Evolutionary conservation across 768 basidiomycete genomes (phyloP).

Genomic region (Mycena rosella): DNA sequence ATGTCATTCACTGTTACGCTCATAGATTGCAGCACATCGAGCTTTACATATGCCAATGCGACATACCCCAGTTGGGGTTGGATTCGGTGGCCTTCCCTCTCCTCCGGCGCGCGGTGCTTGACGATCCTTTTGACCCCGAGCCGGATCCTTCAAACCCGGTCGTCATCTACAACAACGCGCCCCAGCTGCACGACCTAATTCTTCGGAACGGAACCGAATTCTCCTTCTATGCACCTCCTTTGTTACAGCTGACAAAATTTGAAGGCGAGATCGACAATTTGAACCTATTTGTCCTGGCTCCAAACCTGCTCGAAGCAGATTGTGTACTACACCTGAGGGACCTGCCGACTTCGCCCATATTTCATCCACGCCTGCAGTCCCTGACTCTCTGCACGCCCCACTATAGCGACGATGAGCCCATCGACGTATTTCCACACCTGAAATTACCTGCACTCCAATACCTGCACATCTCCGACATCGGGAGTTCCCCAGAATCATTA

Average conservation of each 20-base stretch:
- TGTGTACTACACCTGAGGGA: background rate
- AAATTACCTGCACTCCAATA: no score
- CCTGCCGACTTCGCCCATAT: background rate
- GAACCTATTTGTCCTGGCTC: background rate
- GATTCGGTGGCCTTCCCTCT: background rate
- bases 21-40: constrained; percentile 6
- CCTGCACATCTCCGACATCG: background rate
- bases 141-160: background rate
- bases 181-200: background rate
- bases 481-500: no score
- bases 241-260: constrained; percentile 3
- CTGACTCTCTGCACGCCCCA: background rate
- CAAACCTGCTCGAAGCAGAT: background rate
- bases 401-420: background rate
- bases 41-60: background rate
- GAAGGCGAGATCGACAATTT: background rate
- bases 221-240: background rate
- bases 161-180: background rate
- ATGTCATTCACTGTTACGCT: constrained; percentile 14
- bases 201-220: background rate
- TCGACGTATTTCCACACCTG: constrained; percentile 3
- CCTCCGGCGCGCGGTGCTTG: constrained; percentile 1
- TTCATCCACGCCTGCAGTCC: background rate
- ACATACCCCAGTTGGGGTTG: background rate
- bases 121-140: background rate